Conservation (phyloP, 768 basidiomycete genomes). For the Calocera viscosa region DNA sequence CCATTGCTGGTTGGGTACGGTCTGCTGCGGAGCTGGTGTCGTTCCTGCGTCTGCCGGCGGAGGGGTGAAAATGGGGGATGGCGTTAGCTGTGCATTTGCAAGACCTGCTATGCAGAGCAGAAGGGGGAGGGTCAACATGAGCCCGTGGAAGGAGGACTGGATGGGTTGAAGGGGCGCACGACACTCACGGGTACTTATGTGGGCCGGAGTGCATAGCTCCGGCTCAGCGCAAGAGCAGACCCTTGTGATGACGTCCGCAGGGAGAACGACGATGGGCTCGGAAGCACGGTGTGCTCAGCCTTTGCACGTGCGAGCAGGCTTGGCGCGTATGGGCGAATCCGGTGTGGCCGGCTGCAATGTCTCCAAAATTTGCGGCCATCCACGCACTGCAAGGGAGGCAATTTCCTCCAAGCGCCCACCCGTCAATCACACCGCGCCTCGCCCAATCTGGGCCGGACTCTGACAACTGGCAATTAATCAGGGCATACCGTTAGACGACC, state of each 20-base stretch:
- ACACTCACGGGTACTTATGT: background rate
- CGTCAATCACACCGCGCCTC: too few relatives aligned
- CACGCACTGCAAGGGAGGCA: too few relatives aligned
- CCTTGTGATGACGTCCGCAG: too few relatives aligned
- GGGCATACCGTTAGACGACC: background rate
- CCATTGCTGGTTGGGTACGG: constrained; percentile 65
- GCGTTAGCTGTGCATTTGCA: background rate
- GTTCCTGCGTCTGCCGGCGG: background rate
- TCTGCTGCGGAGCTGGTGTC: constrained; percentile 26
- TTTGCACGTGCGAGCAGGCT: too few relatives aligned
- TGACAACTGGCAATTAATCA: background rate
- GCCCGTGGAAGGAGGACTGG: background rate
- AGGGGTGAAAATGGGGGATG: background rate
- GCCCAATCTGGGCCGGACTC: too few relatives aligned
- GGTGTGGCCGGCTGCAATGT: too few relatives aligned
- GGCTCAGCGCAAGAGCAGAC: too few relatives aligned
- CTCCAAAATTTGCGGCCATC: too few relatives aligned
- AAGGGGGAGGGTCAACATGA: background rate
- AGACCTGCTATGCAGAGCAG: background rate
- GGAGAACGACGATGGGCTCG: too few relatives aligned
- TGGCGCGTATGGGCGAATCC: too few relatives aligned
- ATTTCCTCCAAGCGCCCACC: background rate
- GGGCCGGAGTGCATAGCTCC: too few relatives aligned
- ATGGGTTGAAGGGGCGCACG: background rate
- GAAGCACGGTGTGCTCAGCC: too few relatives aligned